Evolutionary conservation across 1,284 basidiomycete genomes (phyloP), one percentile per base, ranked within the genome.

Genomic region (Boletus subluridellus): DNA sequence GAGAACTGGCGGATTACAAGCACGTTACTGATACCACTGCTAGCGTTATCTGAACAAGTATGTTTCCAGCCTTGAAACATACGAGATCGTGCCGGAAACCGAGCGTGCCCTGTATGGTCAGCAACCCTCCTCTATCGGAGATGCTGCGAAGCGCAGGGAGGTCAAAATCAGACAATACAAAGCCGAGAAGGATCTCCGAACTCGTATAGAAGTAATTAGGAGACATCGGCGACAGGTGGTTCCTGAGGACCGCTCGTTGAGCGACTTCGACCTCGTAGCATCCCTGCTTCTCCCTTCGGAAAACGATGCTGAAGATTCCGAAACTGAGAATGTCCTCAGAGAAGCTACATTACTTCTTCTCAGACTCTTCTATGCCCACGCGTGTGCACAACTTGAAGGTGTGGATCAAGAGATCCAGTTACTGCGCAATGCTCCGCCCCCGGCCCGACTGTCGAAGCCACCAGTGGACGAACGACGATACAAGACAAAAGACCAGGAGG

Each of bases 161-260:
- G 72, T 87, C 41, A 98, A 96, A 77, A 95, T 98, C 63, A 84
- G 83, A 60, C 94, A 95, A 69, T 96, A 86, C 72, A 86, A 86
- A 72, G 82, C 84, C 56, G 92, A 95, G 73, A 95, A 92, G 72
- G 87, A 92, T 54, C 75, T 95, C 34, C 81, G 83, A 54, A 74
- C 77, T 34, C 81, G 81, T 57, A 84, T 96, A 28, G 81, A 92
- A 72, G 73, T 76, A 28, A 68, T 88, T 12, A 78, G 81, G 38
- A 83, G 80, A 69, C 81, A 80, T 32, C 79, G 80, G 50, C 71
- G 78, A 55, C 80, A 82, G 48, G 60, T 66, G 34, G 61, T 74
- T 59, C 59, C 68, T 35, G 60, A 65, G 6, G 73, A 79, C 17
- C 70, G 74, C 26, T 63, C 72, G 4, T 74, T 78, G 24, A 78